Evolutionary conservation across 2,329 filamentous ascomycete species (phyloP).

Genomic region (Monosporascus sp.): DNA sequence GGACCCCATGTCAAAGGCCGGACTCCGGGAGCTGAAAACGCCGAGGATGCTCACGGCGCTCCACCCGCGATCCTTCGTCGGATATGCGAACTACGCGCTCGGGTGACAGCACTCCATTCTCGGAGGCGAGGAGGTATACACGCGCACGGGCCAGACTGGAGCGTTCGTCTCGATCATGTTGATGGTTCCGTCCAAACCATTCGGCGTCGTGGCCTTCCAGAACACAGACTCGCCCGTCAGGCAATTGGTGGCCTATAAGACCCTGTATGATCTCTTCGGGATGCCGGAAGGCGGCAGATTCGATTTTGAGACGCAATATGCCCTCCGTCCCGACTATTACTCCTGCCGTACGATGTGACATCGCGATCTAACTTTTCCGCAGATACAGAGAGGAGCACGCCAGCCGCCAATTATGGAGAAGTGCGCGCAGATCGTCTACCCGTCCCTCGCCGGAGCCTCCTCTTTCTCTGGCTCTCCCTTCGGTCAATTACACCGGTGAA

Average conservation of each 20-base stretch:
- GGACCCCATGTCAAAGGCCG: constrained; percentile 20
- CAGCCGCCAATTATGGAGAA: not conserved
- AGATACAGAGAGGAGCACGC: not conserved
- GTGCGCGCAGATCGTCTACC: constrained; percentile 10
- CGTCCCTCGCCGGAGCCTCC: constrained; percentile 7
- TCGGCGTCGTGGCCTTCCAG: constrained; percentile 27
- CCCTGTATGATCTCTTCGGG: constrained; percentile 25
- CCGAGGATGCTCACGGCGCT: constrained; percentile 19
- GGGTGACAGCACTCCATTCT: constrained; percentile 25
- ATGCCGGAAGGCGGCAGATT: constrained; percentile 7
- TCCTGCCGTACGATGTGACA: not conserved
- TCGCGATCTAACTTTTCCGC: not conserved
- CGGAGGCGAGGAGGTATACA: constrained; percentile 22
- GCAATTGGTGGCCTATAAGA: constrained; percentile 18
- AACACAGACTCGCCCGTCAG: constrained; percentile 13
- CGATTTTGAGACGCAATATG: constrained; percentile 9
- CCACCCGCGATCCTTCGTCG: constrained; percentile 8
- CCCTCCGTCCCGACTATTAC: not conserved
- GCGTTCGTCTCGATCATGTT: constrained; percentile 23
- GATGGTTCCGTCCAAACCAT: constrained; percentile 28
- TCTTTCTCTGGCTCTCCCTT: constrained; percentile 2
- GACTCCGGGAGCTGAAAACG: constrained; percentile 21
- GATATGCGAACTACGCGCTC: constrained; percentile 21
- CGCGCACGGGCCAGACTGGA: constrained; percentile 25
- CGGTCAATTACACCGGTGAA: constrained; percentile 4